Base-by-base conservation (phyloP, 1,139 yeast species). In the Pichia sp. region DNA sequence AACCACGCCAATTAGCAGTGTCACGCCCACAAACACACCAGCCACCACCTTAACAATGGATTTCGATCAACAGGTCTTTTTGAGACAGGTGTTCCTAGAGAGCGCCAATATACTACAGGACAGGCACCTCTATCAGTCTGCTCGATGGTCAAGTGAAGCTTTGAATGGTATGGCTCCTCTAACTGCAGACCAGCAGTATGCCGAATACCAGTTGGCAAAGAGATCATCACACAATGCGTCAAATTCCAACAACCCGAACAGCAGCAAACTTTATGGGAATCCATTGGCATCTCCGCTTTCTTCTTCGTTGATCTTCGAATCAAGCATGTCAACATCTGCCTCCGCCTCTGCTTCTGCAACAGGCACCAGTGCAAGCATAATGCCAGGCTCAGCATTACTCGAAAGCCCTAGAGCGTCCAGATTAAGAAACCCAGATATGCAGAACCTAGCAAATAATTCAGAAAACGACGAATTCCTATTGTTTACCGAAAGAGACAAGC, bases 401-500 rank as follows among this genome's bases (percentile, higher is more conserved):
- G 24, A 5, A 18, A 21, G 34, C 9, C 17, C 41, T 21, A 20
- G 33, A n/a, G 15, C 37, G 6, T 21, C 24, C 7, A 27, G 33
- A 17, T 38, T 21, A 28, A 38, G 33, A 21, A 28, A 18, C 14
- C 17, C 24, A 15, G 40, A 38, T 28, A 12, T 12, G 10, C 17
- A 21, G 17, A 38, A 21, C 14, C 10, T 14, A 14, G 15, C 34
- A 18, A 19, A 17, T n/a, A 24, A 17, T 20, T 15, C 14, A 15
- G 36, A 33, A 12, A 32, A 20, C 17, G 53, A 50, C 5, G 51
- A 47, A n/a, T 47, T 38, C 18, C 8, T 28, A 11, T 44, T 47
- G 19, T 50, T 50, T 34, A 35, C 30, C 3, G 53, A 50, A 21
- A 47, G 51, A 32, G 51, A 47, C 38, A 66, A 66, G 51, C 66